A percentile compares a stretch with the other conserved stretches of the same genome.
Conservation (phyloP, 768 basidiomycete species). For the Dictyophora rubrovolvata region DNA sequence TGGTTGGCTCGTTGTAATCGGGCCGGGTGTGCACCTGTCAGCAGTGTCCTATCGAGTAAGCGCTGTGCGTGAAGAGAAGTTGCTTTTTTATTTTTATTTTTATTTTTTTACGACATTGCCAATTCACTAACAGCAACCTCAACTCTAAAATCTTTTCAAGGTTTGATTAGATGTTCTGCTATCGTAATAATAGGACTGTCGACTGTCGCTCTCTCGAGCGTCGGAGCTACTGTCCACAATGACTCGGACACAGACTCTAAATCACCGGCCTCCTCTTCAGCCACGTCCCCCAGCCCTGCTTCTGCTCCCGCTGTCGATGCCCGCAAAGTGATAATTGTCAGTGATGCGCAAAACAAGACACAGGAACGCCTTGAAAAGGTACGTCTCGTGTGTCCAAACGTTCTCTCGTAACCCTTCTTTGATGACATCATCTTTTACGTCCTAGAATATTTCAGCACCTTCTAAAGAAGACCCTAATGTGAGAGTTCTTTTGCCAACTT, state of each 20-base stretch:
- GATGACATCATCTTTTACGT: background rate
- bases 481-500: background rate
- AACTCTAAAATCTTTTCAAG: background rate
- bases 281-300: no score
- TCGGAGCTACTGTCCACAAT: background rate
- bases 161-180: background rate
- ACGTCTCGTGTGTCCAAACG: background rate
- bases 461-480: background rate
- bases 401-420: background rate
- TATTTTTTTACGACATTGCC: no score
- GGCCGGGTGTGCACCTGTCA: background rate
- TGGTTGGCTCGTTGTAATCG: background rate
- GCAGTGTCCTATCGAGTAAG: background rate
- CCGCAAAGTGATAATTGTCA: background rate
- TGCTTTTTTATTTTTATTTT: no score
- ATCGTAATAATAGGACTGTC: background rate
- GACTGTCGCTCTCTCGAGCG: background rate
- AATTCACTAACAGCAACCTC: background rate
- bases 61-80: background rate
- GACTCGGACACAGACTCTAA: background rate
- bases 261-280: no score
- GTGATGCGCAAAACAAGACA: background rate
- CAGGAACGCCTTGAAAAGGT: background rate
- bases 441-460: background rate
- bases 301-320: no score